phyloP scores from a whole-genome alignment of 495 filamentous ascomycete genomes.

The Penicillium pancosmium region DNA sequence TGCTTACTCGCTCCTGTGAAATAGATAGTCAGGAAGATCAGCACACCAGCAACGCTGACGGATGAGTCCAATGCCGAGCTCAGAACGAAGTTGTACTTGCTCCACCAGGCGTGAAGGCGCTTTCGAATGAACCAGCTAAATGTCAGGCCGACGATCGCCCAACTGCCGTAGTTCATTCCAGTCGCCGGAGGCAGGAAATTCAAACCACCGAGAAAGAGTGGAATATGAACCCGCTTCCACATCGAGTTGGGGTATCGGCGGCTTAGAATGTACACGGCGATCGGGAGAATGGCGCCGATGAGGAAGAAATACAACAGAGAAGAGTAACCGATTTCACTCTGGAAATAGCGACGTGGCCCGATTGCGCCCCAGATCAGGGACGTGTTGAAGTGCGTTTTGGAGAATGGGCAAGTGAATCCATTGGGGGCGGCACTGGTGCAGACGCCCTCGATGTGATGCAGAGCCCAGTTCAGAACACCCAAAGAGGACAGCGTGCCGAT shows the following conservation, averaged over 20 bases:
- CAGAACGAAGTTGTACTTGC: constrained; percentile 84
- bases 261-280: constrained; percentile 64
- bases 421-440: constrained; percentile 77
- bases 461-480: constrained; percentile 82
- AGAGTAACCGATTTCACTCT: constrained; percentile 51
- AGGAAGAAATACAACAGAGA: constrained; percentile 71
- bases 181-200: constrained; percentile 50
- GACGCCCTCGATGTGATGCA: constrained; percentile 69
- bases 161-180: constrained; percentile 80
- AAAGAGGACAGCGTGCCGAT: constrained; percentile 73
- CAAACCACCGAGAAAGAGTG: constrained; percentile 33
- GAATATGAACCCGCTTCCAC: constrained; percentile 29
- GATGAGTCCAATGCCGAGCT: constrained; percentile 79
- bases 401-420: constrained; percentile 84
- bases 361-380: constrained; percentile 88
- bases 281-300: constrained; percentile 69
- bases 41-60: constrained; percentile 72
- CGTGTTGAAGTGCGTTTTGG: constrained; percentile 83
- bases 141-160: constrained; percentile 76
- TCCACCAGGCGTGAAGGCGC: constrained; percentile 70
- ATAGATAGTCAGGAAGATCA: constrained; percentile 80
- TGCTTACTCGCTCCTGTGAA: constrained; percentile 62
- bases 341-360: constrained; percentile 67
- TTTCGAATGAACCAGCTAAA: constrained; percentile 64
- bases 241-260: constrained; percentile 31